A percentile compares a stretch with the other conserved stretches of the same genome.
Conservation (phyloP, 2,329 filamentous ascomycete species). For the Arthrocladium fulminans region DNA sequence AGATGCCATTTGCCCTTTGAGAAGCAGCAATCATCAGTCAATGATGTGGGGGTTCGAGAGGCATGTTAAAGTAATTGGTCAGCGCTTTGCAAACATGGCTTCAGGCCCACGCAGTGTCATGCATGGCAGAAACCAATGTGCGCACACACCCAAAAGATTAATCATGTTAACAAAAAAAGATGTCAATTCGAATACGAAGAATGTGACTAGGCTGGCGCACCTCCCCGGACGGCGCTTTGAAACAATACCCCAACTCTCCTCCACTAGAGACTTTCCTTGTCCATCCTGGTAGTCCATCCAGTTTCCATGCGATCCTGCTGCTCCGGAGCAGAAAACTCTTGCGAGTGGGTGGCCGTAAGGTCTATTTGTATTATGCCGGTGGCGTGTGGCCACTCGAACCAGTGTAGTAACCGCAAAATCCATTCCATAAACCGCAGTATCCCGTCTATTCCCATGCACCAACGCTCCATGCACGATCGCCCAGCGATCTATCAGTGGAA, state of each 20-base stretch:
- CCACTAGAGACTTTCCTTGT: background rate
- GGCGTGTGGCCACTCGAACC: no score
- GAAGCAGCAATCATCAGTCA: background rate
- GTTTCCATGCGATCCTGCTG: background rate
- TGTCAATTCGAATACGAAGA: background rate
- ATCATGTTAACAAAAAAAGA: background rate
- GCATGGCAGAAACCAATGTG: background rate
- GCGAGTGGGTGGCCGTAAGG: background rate
- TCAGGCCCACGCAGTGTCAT: background rate
- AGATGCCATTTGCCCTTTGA: background rate
- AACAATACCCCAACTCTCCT: background rate
- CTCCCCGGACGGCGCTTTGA: background rate
- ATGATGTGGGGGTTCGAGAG: background rate
- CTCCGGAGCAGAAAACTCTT: background rate
- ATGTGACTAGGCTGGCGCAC: background rate
- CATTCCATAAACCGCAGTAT: background rate
- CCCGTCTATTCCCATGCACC: background rate
- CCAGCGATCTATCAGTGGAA: background rate
- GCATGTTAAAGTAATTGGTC: background rate
- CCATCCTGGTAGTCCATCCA: background rate
- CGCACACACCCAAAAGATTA: background rate
- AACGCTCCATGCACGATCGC: constrained; percentile 4
- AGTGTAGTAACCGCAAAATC: no score
- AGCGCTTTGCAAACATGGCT: background rate
- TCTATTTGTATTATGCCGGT: background rate